Conservation (phyloP, 805 yeast genomes). For the Komagataella pseudopastoris region DNA sequence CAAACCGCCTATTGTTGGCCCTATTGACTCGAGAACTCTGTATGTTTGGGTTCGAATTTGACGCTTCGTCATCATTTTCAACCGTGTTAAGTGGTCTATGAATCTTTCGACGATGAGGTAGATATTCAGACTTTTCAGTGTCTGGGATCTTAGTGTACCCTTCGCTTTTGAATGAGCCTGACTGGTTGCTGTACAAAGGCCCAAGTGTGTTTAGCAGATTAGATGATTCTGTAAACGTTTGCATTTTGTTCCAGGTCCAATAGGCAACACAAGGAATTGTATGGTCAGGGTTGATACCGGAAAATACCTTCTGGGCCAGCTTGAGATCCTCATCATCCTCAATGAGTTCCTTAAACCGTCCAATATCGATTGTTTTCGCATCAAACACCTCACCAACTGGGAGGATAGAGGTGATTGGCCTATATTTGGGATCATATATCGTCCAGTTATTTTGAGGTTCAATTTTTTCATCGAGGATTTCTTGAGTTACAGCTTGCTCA, state of each 20-base stretch:
- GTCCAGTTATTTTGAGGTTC: slow-evolving; percentile 14
- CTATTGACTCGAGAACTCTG: slow-evolving; percentile 78
- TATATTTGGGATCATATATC: slow-evolving; percentile 22
- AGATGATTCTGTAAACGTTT: slow-evolving; percentile 17
- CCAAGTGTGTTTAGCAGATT: slow-evolving; percentile 14
- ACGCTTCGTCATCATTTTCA: slow-evolving; percentile 35
- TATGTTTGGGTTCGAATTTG: slow-evolving; percentile 17
- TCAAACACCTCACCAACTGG: slow-evolving; percentile 40
- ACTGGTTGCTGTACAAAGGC: slow-evolving; percentile 17
- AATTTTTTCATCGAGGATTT: slow-evolving; percentile 9
- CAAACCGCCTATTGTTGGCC: slow-evolving; percentile 77
- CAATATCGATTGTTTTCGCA: slow-evolving; percentile 29
- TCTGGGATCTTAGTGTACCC: slow-evolving; percentile 70
- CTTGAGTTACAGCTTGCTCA: slow-evolving; percentile 14
- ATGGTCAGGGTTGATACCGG: slow-evolving; percentile 8
- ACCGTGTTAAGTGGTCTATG: slow-evolving; percentile 64
- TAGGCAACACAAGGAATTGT: slow-evolving; percentile 27
- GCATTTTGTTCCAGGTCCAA: slow-evolving; percentile 48
- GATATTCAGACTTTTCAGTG: slow-evolving; percentile 54
- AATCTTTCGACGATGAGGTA: slow-evolving; percentile 67
- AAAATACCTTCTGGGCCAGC: slow-evolving; percentile 33
- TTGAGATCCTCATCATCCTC: slow-evolving; percentile 67
- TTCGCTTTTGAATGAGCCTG: slow-evolving; percentile 58
- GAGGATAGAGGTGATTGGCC: slow-evolving; percentile 30
- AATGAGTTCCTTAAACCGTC: slow-evolving; percentile 35